Evolutionary conservation across 2,329 filamentous ascomycete genomes (phyloP), one percentile per base, ranked within the genome.

Genomic region (Epichloe sibirici): DNA sequence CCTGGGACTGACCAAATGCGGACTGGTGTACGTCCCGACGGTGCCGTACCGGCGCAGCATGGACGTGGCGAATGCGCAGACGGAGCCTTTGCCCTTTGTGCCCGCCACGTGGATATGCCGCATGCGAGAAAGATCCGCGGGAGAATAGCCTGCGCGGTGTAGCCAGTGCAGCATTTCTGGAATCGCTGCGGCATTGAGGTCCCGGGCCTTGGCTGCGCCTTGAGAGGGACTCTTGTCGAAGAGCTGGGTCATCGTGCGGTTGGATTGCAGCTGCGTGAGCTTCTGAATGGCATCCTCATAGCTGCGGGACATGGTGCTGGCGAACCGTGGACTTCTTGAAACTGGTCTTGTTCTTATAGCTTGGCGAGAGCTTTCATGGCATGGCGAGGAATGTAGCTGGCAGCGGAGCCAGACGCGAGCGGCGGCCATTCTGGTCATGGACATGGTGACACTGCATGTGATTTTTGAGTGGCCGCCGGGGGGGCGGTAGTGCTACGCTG

Each of bases 61-160:
- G 2, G 83, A 83, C 13, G 89, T 88, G 21, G 89, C 79, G 65
- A 90, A 91, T 9, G 90, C 86, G 58, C 86, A 88, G 0, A 89
- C 90, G 2, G 88, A 93, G 42, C 90, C 90, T 67, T 96, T 97
- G 55, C 91, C 91, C 67, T 96, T 97, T 4, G 90, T 96, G 12
- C 91, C 91, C 1, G 91, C 88, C 45, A 97, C 82, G 65, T 97
- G 91, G 55, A 97, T 81, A 58, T 75, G 76, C 15, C 68, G 69
- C 49, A 78, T 67, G 4, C 62, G 58, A 12, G 67, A 60, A 28
- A 79, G 70, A 57, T 74, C 71, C 0, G 60, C 51, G 1, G 67
- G 66, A 69, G 84, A 71, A 69, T 95, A 88, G 48, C 88, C 88
- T 51, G 88, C 82, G 56, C 85, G 85, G 45, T 70, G 73, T 57